A percentile compares a stretch with the other conserved stretches of the same genome.
Evolutionary conservation across 2,329 filamentous ascomycete genomes (phyloP).

Genomic region (Phoma sp.): DNA sequence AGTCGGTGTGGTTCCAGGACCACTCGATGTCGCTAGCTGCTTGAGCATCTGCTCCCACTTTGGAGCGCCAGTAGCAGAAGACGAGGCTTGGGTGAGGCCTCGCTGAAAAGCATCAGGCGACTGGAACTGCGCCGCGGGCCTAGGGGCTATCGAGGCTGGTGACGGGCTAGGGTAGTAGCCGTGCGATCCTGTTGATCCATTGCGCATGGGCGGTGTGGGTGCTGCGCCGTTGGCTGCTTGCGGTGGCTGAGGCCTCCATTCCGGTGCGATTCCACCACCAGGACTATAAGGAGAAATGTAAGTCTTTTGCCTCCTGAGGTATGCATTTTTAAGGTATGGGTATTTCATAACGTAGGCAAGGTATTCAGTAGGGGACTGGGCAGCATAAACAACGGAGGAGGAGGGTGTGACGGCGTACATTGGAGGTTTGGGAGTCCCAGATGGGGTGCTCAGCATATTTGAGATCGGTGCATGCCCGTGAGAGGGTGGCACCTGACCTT

Average conservation of each 20-base stretch:
- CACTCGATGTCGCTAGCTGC: slow-evolving; percentile 34
- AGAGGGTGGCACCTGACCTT: slow-evolving; percentile 16
- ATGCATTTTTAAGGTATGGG: slow-evolving; percentile 55
- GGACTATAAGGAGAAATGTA: slow-evolving; percentile 57
- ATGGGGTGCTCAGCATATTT: slow-evolving; percentile 37
- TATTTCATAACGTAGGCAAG: slow-evolving; percentile 53
- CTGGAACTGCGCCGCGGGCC: slow-evolving; percentile 50
- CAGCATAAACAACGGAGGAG: slow-evolving; percentile 48
- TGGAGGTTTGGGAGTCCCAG: slow-evolving; percentile 43
- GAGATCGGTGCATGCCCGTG: slow-evolving; percentile 44
- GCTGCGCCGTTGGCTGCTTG: slow-evolving; percentile 14
- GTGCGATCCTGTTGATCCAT: slow-evolving; percentile 10
- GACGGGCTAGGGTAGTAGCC: slow-evolving; percentile 14
- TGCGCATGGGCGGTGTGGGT: slow-evolving; percentile 1
- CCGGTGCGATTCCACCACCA: slow-evolving; percentile 50
- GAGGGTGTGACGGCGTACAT: slow-evolving; percentile 47
- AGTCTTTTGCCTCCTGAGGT: slow-evolving; percentile 52
- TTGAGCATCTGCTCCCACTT: slow-evolving; percentile 47
- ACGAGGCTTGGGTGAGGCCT: slow-evolving; percentile 42
- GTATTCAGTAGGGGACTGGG: slow-evolving; percentile 47
- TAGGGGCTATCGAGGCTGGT: slow-evolving; percentile 15
- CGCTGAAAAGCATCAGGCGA: slow-evolving; percentile 54
- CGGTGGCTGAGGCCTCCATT: slow-evolving; percentile 46
- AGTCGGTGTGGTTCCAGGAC: slow-evolving; percentile 15
- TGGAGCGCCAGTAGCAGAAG: slow-evolving; percentile 27